Percentiles rank a stretch among this genome's conserved stretches.
These are phyloP conservation scores for Hypoxylon sp. DNA, from an alignment of 2,329 filamentous ascomycete genomes.

Conservation along the genomic window DNA sequence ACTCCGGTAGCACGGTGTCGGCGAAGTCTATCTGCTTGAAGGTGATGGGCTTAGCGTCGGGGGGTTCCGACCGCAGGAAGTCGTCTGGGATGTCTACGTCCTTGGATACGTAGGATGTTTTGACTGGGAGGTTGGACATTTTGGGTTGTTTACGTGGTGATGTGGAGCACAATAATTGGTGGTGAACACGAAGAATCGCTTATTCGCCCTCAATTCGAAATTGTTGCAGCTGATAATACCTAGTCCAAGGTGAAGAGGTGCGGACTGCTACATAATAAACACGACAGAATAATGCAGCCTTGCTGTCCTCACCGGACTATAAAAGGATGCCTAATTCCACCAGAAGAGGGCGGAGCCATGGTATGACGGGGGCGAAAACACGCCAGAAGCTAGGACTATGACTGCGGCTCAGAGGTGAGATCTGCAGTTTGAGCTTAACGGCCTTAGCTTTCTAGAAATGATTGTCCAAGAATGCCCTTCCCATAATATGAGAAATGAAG, in stretches of 20 bases:
- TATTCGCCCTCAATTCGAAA: background rate
- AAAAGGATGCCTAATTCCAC: conserved; percentile 24
- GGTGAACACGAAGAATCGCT: background rate
- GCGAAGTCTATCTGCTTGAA: conserved; percentile 69
- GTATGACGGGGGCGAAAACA: conserved; percentile 2
- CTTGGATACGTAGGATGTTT: conserved; percentile 55
- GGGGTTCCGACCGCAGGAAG: conserved; percentile 63
- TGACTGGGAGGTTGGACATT: conserved; percentile 45
- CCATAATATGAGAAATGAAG: background rate
- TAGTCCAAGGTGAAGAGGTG: background rate
- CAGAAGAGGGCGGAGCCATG: conserved; percentile 1
- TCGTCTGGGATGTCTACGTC: conserved; percentile 59
- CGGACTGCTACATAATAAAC: background rate
- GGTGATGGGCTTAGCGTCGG: conserved; percentile 61
- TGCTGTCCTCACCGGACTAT: background rate
- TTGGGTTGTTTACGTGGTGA: background rate
- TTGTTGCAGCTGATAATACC: no score
- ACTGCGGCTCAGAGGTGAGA: background rate
- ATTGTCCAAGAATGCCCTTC: background rate
- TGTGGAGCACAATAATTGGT: background rate
- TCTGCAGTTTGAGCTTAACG: background rate
- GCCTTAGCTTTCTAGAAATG: background rate
- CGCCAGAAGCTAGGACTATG: background rate
- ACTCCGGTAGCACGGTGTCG: conserved; percentile 65
- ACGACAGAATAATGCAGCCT: conserved; percentile 1